Evolutionary conservation across 2,329 filamentous ascomycete species (phyloP).

Genomic region (Coniochaeta sp.): DNA sequence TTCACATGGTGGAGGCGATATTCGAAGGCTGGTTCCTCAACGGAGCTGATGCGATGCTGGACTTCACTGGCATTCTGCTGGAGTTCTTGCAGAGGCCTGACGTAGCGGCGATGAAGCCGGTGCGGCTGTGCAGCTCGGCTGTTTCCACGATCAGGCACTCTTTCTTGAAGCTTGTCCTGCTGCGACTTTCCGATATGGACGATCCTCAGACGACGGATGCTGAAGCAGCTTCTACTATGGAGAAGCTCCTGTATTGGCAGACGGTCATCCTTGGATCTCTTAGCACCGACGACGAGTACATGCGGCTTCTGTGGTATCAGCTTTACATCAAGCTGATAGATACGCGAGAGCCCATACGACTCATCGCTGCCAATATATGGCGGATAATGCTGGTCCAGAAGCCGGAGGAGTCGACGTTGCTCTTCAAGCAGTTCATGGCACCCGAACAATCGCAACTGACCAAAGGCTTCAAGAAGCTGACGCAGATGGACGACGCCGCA

Average conservation of each 20-base stretch:
- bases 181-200: constrained; percentile 79
- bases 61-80: constrained; percentile 77
- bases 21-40: constrained; percentile 97
- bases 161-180: constrained; percentile 71
- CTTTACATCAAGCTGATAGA: constrained; percentile 86
- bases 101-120: constrained; percentile 72
- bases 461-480: constrained; percentile 73
- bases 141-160: constrained; percentile 68
- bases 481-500: constrained; percentile 80
- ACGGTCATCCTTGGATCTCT: constrained; percentile 77
- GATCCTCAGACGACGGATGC: constrained; percentile 51
- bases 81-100: constrained; percentile 87
- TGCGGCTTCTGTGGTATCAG: constrained; percentile 85
- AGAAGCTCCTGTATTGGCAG: constrained; percentile 92
- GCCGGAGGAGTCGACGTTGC: constrained; percentile 67
- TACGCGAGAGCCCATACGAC: constrained; percentile 56
- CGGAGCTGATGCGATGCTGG: constrained; percentile 73
- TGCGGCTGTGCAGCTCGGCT: constrained; percentile 84
- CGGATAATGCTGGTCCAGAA: constrained; percentile 93
- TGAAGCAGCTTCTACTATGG: constrained; percentile 65
- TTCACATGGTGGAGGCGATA: constrained; percentile 80
- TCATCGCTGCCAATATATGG: constrained; percentile 77
- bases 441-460: constrained; percentile 65
- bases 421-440: constrained; percentile 66
- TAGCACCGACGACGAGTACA: constrained; percentile 70